Percentiles rank a stretch among this genome's conserved stretches.
phyloP scores from a whole-genome alignment of 495 filamentous ascomycete species.

The Immersiella caudata region DNA sequence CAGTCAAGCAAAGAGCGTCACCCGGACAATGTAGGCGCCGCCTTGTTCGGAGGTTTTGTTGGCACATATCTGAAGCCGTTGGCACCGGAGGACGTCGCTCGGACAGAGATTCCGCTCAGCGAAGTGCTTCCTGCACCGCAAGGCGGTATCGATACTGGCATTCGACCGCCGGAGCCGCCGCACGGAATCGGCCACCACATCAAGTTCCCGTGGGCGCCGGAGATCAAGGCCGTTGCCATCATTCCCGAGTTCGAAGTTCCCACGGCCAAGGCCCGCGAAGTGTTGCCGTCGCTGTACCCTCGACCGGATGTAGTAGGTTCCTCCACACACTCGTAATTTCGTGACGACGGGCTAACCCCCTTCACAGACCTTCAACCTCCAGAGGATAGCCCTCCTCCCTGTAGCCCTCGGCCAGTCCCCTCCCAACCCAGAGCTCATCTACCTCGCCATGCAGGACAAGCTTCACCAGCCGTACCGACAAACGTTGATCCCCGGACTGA shows the following conservation, averaged over 20 bases:
- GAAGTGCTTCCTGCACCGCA: slow-evolving; percentile 87
- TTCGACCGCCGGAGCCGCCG: slow-evolving; percentile 83
- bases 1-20: slow-evolving; percentile 67
- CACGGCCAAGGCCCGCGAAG: slow-evolving; percentile 82
- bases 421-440: slow-evolving; percentile 90
- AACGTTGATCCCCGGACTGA: slow-evolving; percentile 83
- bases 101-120: slow-evolving; percentile 91
- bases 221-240: slow-evolving; percentile 93
- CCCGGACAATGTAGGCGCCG: slow-evolving; percentile 95
- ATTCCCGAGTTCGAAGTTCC: slow-evolving; percentile 93
- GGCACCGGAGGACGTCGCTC: slow-evolving; percentile 77
- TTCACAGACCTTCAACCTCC: slow-evolving; percentile 83
- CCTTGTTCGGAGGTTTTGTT: slow-evolving; percentile 94
- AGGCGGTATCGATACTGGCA: slow-evolving; percentile 84
- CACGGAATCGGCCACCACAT: slow-evolving; percentile 88
- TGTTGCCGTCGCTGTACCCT: slow-evolving; percentile 75
- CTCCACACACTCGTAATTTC: not conserved
- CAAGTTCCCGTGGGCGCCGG: slow-evolving; percentile 86
- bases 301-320: slow-evolving; percentile 72
- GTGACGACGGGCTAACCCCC: slow-evolving; percentile 10
- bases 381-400: slow-evolving; percentile 85
- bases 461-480: slow-evolving; percentile 94
- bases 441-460: slow-evolving; percentile 96
- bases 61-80: slow-evolving; percentile 93
- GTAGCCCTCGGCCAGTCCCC: slow-evolving; percentile 83